Base-by-base conservation (phyloP, 192 early-diverging fungal species). In the Ambispora gerdemannii region DNA sequence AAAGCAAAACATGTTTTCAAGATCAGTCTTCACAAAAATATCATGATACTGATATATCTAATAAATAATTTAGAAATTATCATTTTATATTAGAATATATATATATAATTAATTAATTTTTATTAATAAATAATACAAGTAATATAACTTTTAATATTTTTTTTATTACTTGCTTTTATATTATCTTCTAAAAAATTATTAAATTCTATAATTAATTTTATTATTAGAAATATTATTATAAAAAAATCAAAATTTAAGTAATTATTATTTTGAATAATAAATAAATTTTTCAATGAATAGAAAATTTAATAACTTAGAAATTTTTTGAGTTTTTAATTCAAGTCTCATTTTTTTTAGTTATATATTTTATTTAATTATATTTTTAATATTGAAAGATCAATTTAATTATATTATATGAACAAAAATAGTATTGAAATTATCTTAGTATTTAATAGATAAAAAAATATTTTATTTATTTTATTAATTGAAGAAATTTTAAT, bases 301-400 rank as follows among this genome's bases (percentile, higher is more conserved):
- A 19, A 2, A 49, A 63, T 49, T 6, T 20, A 25, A n/a, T 6
- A 25, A 49, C 25, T 43, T 24, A 25, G 13, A 22, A 38, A 15
- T 63, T 63, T 24, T 63, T 63, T 63, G 0, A 43, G 17, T 63
- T 28, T 38, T 49, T 63, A 28, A 63, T 47, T 27, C 62, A 17
- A 43, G 49, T 3, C 3, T 25, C 30, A 49, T 47, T 19, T 11
- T 24, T 63, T 11, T 11, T 22, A 25, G 38, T 22, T 2, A 47
- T 10, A 49, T 11, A n/a, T n/a, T 47, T 11, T 63, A 49, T 1
- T 7, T 50, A 15, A 15, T 43, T 22, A 0, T 63, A 63, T 63
- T 0, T 20, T 63, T 15, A 28, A 63, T 49, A 49, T 47, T 28
- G 3, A 63, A 63, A 63, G 28, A 20, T 27, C 22, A 25, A 43